Conservation (phyloP, 202 grass and related monocot species). For the Panicum virgatum region DNA sequence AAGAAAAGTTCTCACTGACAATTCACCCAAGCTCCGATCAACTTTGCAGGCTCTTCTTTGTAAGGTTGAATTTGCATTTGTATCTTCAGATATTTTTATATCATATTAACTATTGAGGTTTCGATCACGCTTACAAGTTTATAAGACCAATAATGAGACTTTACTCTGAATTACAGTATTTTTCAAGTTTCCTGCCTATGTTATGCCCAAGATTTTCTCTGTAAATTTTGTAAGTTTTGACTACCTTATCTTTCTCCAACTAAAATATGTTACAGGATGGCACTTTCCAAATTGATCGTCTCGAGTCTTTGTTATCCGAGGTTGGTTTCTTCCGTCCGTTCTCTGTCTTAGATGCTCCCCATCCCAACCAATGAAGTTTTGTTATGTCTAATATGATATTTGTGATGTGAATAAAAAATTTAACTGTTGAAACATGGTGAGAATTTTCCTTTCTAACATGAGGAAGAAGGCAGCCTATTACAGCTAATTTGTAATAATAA, state of each 20-base stretch:
- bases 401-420: conserved; percentile 16
- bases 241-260: conserved; percentile 36
- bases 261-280: conserved; percentile 63
- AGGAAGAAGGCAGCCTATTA: conserved; percentile 8
- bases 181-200: neutral
- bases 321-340: conserved; percentile 49
- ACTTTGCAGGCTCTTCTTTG: conserved; percentile 88
- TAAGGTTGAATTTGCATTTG: conserved; percentile 53
- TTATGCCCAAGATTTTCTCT: conserved; percentile 23
- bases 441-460: conserved; percentile 18
- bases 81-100: conserved; percentile 16
- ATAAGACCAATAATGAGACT: neutral
- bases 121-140: conserved; percentile 20
- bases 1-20: conserved; percentile 97
- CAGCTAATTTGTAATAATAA: neutral
- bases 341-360: neutral
- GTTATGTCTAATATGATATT: neutral
- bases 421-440: conserved; percentile 17
- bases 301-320: conserved; percentile 93
- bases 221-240: conserved; percentile 30
- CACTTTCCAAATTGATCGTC: conserved; percentile 86
- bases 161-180: conserved; percentile 15
- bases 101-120: conserved; percentile 3
- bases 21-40: conserved; percentile 81
- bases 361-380: neutral